Evolutionary conservation across 2,329 filamentous ascomycete genomes (phyloP), one percentile per base, ranked within the genome.

Genomic region (Beauveria australis): DNA sequence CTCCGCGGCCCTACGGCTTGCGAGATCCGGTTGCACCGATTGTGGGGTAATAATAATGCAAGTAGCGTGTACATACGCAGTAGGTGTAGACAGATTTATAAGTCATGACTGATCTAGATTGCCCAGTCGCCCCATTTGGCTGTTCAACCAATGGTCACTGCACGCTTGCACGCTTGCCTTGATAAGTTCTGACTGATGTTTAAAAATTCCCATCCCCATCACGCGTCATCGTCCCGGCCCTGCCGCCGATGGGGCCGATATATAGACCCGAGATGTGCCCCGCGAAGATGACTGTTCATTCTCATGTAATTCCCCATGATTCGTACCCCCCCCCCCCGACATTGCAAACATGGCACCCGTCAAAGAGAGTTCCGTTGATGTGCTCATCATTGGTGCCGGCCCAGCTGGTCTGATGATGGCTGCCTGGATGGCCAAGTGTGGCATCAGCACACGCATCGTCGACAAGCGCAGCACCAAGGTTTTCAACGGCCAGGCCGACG

Each of bases 341-440:
- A 10, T 14, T 0, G 16, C 10, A 46, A 8, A 19, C 19, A 56
- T 56, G 53, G 14, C n/a, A 1, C 3, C 43, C 12, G 18, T 37
- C 8, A 37, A 37, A 18, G 56, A 62, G 28, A 62, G 46, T 14
- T 28, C 26, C 33, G 56, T 75, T 65, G 77, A 79, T 65, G 75
- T 74, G 28, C 72, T 79, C 51, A 71, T 81, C 53, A 70, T 81
- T 12, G 78, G 78, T 24, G 78, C 75, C 56, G 78, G 78, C 4
- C 77, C 78, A 4, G 72, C 76, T 5, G 78, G 78, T 9, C 72
- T 80, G 5, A 73, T 74, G 59, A 72, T 73, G 5, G 71, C 78
- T 26, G 75, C 74, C 43, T 73, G 71, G 59, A 72, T 81, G n/a
- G 76, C 74, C 24, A 64, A 64, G 30, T 64, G 61, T 44, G 64